phyloP scores from a whole-genome alignment of 768 basidiomycete genomes.

The Lyophyllum semitale region DNA sequence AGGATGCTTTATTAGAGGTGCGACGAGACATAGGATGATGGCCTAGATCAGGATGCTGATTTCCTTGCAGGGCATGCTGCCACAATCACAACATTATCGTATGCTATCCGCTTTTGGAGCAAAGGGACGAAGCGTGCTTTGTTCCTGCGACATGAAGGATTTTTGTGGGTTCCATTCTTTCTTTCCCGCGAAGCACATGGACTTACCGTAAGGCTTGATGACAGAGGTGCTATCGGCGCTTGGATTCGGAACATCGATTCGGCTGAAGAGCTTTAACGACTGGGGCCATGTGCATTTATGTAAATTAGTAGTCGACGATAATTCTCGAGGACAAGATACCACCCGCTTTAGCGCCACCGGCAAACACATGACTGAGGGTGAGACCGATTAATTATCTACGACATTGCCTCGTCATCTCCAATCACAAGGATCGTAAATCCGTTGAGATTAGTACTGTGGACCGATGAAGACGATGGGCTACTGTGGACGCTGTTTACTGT shows the following conservation, averaged over 20 bases:
- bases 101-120: constrained; percentile 99
- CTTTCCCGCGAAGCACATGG: constrained; percentile 12
- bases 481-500: background rate
- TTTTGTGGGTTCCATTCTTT: constrained; percentile 65
- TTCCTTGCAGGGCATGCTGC: constrained; percentile 80
- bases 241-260: constrained; percentile 96
- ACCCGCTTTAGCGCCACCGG: constrained; percentile 11
- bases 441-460: background rate
- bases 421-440: background rate
- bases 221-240: constrained; percentile 90
- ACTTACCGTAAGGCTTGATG: constrained; percentile 12
- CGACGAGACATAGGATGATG: constrained; percentile 23
- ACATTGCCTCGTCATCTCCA: constrained; percentile 10
- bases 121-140: constrained; percentile 95
- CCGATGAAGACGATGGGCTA: background rate
- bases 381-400: constrained; percentile 15
- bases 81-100: constrained; percentile 95
- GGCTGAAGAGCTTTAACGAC: constrained; percentile 25
- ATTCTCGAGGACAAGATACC: constrained; percentile 9
- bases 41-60: constrained; percentile 9
- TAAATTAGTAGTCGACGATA: constrained; percentile 14
- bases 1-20: constrained; percentile 97
- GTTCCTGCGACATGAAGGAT: constrained; percentile 97
- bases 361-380: constrained; percentile 1
- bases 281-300: constrained; percentile 2